Percentiles rank a stretch among this genome's conserved stretches.
phyloP scores from a whole-genome alignment of 257 asterid genomes.

The Salvia rosmarinus region DNA sequence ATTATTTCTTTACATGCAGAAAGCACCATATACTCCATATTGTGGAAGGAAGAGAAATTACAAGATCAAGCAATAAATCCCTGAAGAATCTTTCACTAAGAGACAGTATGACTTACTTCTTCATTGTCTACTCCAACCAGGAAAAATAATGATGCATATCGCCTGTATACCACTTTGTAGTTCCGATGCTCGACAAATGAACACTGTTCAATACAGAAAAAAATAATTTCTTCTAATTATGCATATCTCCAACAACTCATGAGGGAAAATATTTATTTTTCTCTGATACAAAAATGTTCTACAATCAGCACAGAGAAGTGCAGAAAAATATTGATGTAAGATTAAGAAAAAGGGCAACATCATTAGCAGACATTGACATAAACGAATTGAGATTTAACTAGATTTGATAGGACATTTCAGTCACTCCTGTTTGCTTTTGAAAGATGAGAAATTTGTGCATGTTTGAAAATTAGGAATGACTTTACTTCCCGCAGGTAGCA shows the following conservation, averaged over 20 bases:
- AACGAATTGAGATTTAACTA: background rate
- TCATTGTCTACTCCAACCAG: conserved; percentile 98
- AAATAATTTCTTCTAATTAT: conserved; percentile 12
- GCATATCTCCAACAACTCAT: background rate
- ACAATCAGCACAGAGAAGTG: conserved; percentile 1
- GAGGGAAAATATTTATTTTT: background rate
- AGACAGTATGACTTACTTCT: conserved; percentile 65
- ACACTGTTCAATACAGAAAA: conserved; percentile 61
- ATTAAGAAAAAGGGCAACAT: background rate
- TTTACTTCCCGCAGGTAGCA: background rate
- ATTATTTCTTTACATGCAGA: background rate
- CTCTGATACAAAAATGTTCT: background rate
- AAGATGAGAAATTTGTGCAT: background rate
- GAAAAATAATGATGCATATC: conserved; percentile 92
- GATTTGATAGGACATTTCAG: conserved; percentile 17
- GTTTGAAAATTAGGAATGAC: background rate
- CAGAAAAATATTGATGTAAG: background rate
- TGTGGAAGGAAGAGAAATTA: conserved; percentile 16
- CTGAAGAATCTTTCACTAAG: background rate
- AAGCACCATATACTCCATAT: background rate
- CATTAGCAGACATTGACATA: conserved; percentile 13
- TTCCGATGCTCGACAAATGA: conserved; percentile 96
- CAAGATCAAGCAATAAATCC: conserved; percentile 13
- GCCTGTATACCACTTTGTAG: conserved; percentile 88
- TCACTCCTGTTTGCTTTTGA: background rate